Evolutionary conservation across 2,329 filamentous ascomycete species (phyloP).

Genomic region (Trichoderma harzianum): DNA sequence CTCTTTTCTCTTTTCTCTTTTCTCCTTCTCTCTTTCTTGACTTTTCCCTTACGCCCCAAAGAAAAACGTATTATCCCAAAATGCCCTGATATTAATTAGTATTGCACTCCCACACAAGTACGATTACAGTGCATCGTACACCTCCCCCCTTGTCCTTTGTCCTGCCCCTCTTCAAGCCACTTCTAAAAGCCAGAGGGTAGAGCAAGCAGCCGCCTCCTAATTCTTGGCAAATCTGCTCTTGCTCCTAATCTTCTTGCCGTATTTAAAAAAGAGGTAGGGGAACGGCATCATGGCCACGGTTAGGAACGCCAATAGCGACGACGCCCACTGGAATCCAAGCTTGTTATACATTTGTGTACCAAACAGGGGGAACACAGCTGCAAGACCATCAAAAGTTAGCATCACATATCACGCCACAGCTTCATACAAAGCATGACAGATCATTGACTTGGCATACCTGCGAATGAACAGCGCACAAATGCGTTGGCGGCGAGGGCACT

Average conservation of each 20-base stretch:
- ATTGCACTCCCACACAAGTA: constrained; percentile 1
- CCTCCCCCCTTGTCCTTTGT: not conserved
- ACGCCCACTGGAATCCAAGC: constrained; percentile 69
- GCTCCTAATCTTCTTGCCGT: constrained; percentile 54
- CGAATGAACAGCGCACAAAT: constrained; percentile 74
- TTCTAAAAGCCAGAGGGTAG: not conserved
- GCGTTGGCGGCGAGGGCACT: constrained; percentile 80
- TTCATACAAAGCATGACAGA: not conserved
- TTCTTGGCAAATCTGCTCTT: constrained; percentile 51
- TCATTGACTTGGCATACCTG: constrained; percentile 43
- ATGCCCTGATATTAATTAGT: not conserved
- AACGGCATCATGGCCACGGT: constrained; percentile 62
- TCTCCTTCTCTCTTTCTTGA: not conserved
- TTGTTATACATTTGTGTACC: constrained; percentile 68
- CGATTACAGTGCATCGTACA: not conserved
- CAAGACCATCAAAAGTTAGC: constrained; percentile 20
- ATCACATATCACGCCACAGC: not conserved
- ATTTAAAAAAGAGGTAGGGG: constrained; percentile 60
- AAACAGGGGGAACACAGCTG: constrained; percentile 71
- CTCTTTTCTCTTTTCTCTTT: not conserved
- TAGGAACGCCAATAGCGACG: constrained; percentile 58
- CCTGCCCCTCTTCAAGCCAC: not conserved
- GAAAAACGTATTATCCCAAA: not conserved
- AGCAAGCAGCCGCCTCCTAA: constrained; percentile 18
- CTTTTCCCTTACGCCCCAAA: not conserved